Percentiles rank a stretch among this genome's conserved stretches.
Conservation (phyloP, 768 basidiomycete species). For the Xerocomellus chrysenteron region DNA sequence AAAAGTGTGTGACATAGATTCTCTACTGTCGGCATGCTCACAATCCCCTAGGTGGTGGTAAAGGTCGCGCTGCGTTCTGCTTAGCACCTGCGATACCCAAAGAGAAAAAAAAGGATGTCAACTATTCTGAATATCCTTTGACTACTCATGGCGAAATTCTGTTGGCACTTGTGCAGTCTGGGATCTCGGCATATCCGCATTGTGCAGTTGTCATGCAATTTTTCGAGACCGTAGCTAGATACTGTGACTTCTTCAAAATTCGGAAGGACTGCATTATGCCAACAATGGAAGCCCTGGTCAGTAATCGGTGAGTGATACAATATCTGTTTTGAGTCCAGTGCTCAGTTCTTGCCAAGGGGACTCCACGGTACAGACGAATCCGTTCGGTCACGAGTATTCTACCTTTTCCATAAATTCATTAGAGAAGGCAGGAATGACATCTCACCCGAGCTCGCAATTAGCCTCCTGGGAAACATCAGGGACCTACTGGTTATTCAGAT, state of each 20-base stretch:
- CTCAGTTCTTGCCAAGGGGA: slow-evolving; percentile 53
- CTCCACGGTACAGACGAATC: slow-evolving; percentile 73
- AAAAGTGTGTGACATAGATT: slow-evolving; percentile 58
- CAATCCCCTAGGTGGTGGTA: slow-evolving; percentile 56
- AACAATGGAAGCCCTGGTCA: slow-evolving; percentile 86
- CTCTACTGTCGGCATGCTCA: neutral
- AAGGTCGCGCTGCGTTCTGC: slow-evolving; percentile 86
- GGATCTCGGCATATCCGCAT: slow-evolving; percentile 81
- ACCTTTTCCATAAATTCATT: slow-evolving; percentile 92
- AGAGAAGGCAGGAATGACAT: slow-evolving; percentile 80
- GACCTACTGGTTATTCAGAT: slow-evolving; percentile 78
- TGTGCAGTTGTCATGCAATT: slow-evolving; percentile 84
- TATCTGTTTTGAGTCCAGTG: neutral
- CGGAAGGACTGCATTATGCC: slow-evolving; percentile 87
- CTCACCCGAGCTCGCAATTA: slow-evolving; percentile 64
- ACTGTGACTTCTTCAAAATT: slow-evolving; percentile 95
- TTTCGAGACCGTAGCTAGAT: slow-evolving; percentile 90
- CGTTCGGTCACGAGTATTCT: slow-evolving; percentile 79
- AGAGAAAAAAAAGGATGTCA: slow-evolving; percentile 62
- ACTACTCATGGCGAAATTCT: slow-evolving; percentile 92
- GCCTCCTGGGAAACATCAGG: slow-evolving; percentile 68
- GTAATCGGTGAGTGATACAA: slow-evolving; percentile 56
- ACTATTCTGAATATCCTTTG: slow-evolving; percentile 79
- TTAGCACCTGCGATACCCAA: slow-evolving; percentile 67
- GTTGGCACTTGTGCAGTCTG: slow-evolving; percentile 76